Percentiles rank a stretch among this genome's conserved stretches.
Conservation (phyloP, 1,139 yeast genomes). For the Saccharomyces hybrid region DNA sequence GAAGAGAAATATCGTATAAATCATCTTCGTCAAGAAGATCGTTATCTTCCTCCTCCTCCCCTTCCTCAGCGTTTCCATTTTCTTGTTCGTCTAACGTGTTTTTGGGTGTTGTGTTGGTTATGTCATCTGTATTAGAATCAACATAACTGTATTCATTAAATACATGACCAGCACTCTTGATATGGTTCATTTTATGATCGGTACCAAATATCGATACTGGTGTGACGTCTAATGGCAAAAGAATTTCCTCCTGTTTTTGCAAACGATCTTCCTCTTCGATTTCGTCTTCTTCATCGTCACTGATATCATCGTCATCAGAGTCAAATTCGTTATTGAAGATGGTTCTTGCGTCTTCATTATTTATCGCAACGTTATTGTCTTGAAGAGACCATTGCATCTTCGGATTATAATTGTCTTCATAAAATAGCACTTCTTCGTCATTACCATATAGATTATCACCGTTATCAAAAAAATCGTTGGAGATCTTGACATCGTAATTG, state of each 20-base stretch:
- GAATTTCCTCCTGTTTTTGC: background rate
- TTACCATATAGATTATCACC: conserved; percentile 10
- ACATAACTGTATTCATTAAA: conserved; percentile 38
- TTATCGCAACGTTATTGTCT: conserved; percentile 30
- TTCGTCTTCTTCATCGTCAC: conserved; percentile 32
- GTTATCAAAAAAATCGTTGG: conserved; percentile 8
- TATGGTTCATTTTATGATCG: background rate
- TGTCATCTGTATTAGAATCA: conserved; percentile 21
- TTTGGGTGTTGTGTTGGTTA: background rate
- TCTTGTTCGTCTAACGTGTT: background rate
- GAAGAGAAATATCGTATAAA: conserved; percentile 21
- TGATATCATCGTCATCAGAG: conserved; percentile 26
- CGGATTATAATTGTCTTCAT: conserved; percentile 32
- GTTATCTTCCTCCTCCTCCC: conserved; percentile 12
- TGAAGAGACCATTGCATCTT: conserved; percentile 33
- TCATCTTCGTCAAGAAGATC: conserved; percentile 15
- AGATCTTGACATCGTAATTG: conserved; percentile 9
- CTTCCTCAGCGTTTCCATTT: conserved; percentile 1
- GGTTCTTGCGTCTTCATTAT: conserved; percentile 29
- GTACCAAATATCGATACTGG: background rate
- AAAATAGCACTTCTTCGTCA: conserved; percentile 11
- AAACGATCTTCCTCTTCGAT: conserved; percentile 18
- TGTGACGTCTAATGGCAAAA: background rate
- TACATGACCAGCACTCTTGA: conserved; percentile 34
- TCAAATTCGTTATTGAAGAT: conserved; percentile 44